Conservation (phyloP, 1,139 yeast genomes). For the Hyphopichia wangnamkhiaoensis region DNA sequence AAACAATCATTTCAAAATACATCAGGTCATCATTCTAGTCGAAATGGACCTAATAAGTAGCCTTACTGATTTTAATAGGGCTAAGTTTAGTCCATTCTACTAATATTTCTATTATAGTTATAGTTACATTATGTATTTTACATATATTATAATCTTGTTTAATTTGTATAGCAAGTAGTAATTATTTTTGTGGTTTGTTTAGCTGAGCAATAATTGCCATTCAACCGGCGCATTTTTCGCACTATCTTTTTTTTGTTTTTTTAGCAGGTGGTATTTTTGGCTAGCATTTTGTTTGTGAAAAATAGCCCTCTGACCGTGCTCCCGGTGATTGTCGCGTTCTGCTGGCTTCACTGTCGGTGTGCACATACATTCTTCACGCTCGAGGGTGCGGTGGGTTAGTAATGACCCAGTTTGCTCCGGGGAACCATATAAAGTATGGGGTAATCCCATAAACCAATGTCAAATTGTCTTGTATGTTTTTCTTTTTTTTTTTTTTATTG, state of each 20-base stretch:
- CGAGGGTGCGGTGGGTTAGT: conserved; percentile 6
- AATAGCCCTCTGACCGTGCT: not conserved
- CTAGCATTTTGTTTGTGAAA: not conserved
- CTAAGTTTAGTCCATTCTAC: no score
- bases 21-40: no score
- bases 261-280: no score
- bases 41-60: no score
- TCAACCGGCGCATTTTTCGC: conserved; percentile 2
- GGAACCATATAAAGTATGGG: conserved; percentile 9
- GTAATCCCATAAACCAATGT: conserved; percentile 4
- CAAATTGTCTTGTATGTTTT: not conserved
- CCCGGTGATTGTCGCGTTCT: conserved; percentile 5
- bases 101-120: no score
- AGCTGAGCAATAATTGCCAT: conserved; percentile 4
- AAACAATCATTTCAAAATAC: no score
- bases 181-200: no score
- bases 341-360: not conserved
- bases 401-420: conserved; percentile 10
- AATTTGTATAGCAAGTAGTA: no score
- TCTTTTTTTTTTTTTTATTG: not conserved
- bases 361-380: not conserved
- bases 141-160: no score
- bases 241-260: no score
- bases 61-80: no score
- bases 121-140: no score